Percentiles rank a stretch among this genome's conserved stretches.
These are phyloP conservation scores for Trichosanthes cucumerina DNA, from an alignment of 306 rosid genomes.

Conservation along the genomic window DNA sequence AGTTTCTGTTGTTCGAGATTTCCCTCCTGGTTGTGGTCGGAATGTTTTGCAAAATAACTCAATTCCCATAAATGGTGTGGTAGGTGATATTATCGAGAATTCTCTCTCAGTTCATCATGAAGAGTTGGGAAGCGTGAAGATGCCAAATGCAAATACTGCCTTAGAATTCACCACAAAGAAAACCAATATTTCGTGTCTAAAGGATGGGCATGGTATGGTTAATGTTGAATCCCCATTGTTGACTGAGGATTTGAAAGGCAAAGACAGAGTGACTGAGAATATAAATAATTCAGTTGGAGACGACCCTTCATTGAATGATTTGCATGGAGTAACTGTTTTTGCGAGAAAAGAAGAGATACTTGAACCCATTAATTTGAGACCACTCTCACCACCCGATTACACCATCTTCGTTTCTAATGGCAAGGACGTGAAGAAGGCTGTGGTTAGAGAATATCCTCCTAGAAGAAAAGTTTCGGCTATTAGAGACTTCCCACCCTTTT, in stretches of 20 bases:
- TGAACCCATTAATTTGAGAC: slow-evolving; percentile 15
- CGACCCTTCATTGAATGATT: slow-evolving; percentile 23
- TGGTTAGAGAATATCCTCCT: slow-evolving; percentile 40
- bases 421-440: slow-evolving; percentile 21
- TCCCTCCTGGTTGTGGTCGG: slow-evolving; percentile 69
- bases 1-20: slow-evolving; percentile 65
- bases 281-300: slow-evolving; percentile 10
- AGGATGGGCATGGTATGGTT: slow-evolving; percentile 12
- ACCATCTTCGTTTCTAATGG: slow-evolving; percentile 21
- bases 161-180: slow-evolving; percentile 13
- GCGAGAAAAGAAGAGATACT: slow-evolving; percentile 20
- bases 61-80: not conserved
- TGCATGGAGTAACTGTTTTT: slow-evolving; percentile 13
- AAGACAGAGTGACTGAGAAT: not conserved
- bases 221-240: slow-evolving; percentile 16
- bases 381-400: slow-evolving; percentile 13
- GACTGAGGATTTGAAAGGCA: slow-evolving; percentile 9
- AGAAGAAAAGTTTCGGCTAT: slow-evolving; percentile 57
- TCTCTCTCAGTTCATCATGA: slow-evolving; percentile 16
- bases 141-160: slow-evolving; percentile 1
- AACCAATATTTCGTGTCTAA: not conserved
- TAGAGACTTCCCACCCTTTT: slow-evolving; percentile 58
- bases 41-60: slow-evolving; percentile 13
- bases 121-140: not conserved
- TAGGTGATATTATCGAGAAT: slow-evolving; percentile 1